Evolutionary conservation across 1,139 yeast genomes (phyloP).

Genomic region (Saccharomyces pastorianus): DNA sequence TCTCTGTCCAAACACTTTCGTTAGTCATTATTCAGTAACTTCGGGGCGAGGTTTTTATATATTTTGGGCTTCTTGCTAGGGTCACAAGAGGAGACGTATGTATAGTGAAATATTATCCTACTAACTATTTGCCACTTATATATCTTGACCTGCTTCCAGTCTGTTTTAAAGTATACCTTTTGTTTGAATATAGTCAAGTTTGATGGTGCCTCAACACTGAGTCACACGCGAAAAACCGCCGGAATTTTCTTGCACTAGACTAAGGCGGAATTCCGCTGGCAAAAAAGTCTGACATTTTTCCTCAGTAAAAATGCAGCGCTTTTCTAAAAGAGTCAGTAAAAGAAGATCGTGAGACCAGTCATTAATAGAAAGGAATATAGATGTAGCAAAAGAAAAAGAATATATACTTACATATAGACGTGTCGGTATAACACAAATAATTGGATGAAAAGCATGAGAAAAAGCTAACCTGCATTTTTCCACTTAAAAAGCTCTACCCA

Average conservation of each 20-base stretch:
- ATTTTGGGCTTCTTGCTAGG: background rate
- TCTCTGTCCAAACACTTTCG: conserved; percentile 51
- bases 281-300: background rate
- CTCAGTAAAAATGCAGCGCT: background rate
- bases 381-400: background rate
- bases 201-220: background rate
- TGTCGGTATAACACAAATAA: too few species aligned
- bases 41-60: background rate
- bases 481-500: conserved; percentile 60
- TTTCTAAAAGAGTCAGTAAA: background rate
- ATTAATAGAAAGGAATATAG: background rate
- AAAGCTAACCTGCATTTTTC: background rate
- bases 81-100: background rate
- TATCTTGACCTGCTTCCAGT: background rate
- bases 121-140: background rate
- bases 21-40: background rate
- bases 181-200: too few species aligned
- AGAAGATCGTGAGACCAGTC: background rate
- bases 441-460: background rate
- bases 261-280: background rate
- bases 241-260: background rate
- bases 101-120: background rate
- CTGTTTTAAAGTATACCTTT: background rate
- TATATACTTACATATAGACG: background rate
- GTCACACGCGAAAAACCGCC: background rate